phyloP scores from a whole-genome alignment of 345 rosid species.

The Salix udensis region DNA sequence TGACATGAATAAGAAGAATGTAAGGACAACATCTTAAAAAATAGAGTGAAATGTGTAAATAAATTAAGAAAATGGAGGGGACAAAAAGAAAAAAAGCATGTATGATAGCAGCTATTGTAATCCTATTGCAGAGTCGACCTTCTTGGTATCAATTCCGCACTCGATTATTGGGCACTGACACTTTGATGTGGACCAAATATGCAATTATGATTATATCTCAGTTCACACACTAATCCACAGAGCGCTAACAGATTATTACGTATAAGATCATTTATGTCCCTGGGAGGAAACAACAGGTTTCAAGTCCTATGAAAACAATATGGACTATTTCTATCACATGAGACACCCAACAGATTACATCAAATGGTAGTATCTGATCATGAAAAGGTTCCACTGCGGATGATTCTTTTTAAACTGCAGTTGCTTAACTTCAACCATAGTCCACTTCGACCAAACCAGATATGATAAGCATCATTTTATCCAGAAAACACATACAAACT shows the following conservation, averaged over 20 bases:
- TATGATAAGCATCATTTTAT: neutral
- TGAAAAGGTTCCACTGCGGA: neutral
- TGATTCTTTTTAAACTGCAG: neutral
- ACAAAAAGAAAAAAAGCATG: neutral
- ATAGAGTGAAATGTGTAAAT: neutral
- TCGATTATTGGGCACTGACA: neutral
- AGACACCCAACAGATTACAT: neutral
- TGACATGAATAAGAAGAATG: conserved; percentile 25
- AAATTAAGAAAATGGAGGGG: neutral
- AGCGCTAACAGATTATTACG: neutral
- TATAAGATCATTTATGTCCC: neutral
- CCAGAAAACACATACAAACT: neutral
- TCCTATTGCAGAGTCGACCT: neutral
- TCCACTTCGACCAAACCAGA: neutral
- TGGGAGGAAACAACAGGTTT: neutral
- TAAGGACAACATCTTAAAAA: neutral
- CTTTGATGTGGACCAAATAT: neutral
- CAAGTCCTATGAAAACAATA: neutral
- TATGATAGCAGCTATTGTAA: neutral
- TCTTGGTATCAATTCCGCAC: neutral
- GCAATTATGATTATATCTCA: neutral
- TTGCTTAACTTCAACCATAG: neutral
- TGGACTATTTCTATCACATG: neutral
- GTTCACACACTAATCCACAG: neutral
- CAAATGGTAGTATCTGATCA: neutral